A percentile compares a stretch with the other conserved stretches of the same genome.
phyloP scores from a whole-genome alignment of 2,329 filamentous ascomycete species.

The Tolypocladium endophyticum region DNA sequence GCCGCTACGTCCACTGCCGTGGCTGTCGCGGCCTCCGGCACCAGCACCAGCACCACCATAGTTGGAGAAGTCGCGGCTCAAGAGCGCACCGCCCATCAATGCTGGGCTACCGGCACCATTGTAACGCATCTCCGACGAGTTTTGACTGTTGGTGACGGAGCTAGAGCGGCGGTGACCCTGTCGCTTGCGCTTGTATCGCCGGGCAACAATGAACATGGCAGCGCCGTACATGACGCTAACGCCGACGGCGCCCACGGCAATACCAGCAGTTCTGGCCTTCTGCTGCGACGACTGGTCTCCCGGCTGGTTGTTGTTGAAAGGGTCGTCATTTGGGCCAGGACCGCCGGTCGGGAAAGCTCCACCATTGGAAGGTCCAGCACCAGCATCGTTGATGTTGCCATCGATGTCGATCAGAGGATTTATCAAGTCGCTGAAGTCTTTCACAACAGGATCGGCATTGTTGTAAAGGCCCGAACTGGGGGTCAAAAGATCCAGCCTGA shows the following conservation, averaged over 20 bases:
- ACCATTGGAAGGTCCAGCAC: constrained; percentile 22
- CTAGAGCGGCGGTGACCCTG: constrained; percentile 66
- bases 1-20: constrained; percentile 53
- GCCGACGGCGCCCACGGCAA: constrained; percentile 67
- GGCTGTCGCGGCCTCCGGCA: constrained; percentile 41
- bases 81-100: constrained; percentile 60
- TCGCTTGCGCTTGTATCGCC: constrained; percentile 81
- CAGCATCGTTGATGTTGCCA: constrained; percentile 25
- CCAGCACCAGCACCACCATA: constrained; percentile 35
- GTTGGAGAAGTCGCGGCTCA: constrained; percentile 44
- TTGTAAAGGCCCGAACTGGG: constrained; percentile 68
- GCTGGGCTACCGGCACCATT: constrained; percentile 39
- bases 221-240: constrained; percentile 82
- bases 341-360: not conserved
- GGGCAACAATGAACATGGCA: constrained; percentile 88
- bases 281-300: constrained; percentile 46
- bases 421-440: constrained; percentile 67
- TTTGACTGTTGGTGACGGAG: constrained; percentile 49
- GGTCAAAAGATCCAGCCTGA: constrained; percentile 60
- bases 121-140: constrained; percentile 43
- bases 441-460: constrained; percentile 53
- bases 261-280: constrained; percentile 52
- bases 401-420: constrained; percentile 58
- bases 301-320: constrained; percentile 29
- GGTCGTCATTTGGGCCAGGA: constrained; percentile 24